phyloP scores from a whole-genome alignment of 345 rosid species.

The Populus euphratica region DNA sequence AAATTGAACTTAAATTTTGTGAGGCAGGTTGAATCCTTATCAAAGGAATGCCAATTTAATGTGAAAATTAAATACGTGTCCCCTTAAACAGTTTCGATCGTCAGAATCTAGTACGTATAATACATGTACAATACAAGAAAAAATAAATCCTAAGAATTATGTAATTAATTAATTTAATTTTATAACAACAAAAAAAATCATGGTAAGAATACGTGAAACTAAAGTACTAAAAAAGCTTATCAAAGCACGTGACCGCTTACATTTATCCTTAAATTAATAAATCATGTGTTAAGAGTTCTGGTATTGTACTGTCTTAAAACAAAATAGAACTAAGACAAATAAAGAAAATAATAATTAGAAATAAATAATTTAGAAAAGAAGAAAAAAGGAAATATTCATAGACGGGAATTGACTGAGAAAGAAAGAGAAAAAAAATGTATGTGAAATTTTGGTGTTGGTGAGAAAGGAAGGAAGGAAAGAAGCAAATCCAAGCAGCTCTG shows the following conservation, averaged over 20 bases:
- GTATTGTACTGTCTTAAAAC: not conserved
- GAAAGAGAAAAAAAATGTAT: not conserved
- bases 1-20: not conserved
- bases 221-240: not conserved
- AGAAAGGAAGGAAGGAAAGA: constrained; percentile 32
- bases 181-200: not conserved
- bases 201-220: not conserved
- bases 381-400: constrained; percentile 11
- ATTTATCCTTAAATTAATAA: not conserved
- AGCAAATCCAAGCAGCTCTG: constrained; percentile 34
- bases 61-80: constrained; percentile 1
- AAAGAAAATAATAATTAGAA: not conserved
- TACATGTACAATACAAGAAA: not conserved
- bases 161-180: not conserved
- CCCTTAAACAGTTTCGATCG: not conserved
- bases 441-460: constrained; percentile 27
- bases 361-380: not conserved
- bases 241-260: not conserved
- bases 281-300: not conserved
- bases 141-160: not conserved
- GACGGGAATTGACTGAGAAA: constrained; percentile 2
- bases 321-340: not conserved
- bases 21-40: not conserved
- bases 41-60: constrained; percentile 4
- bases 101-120: not conserved